Evolutionary conservation across 495 filamentous ascomycete species (phyloP).

Genomic region (Friedmanniomyces simplex): DNA sequence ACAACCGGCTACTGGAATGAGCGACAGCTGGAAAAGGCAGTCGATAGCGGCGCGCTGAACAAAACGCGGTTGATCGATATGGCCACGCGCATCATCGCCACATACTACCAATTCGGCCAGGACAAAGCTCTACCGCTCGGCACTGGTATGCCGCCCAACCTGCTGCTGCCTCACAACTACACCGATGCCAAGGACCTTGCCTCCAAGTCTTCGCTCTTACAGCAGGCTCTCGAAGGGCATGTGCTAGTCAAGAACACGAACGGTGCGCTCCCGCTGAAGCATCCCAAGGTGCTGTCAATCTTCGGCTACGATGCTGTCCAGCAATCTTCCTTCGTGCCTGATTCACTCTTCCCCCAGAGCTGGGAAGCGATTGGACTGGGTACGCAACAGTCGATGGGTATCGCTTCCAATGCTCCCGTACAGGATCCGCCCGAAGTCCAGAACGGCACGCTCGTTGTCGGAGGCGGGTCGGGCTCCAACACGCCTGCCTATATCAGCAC

Average conservation of each 20-base stretch:
- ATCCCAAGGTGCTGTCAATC: constrained; percentile 46
- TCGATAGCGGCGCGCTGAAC: constrained; percentile 64
- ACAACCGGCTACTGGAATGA: constrained; percentile 61
- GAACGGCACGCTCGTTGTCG: constrained; percentile 20
- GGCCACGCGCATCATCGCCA: constrained; percentile 64
- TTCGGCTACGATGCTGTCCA: constrained; percentile 57
- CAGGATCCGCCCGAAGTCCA: neutral
- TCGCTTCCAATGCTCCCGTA: constrained; percentile 7
- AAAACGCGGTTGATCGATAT: constrained; percentile 66
- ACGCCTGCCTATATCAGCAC: constrained; percentile 18
- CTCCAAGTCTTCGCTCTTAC: constrained; percentile 36
- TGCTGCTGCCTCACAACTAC: constrained; percentile 27
- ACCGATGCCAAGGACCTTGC: constrained; percentile 12
- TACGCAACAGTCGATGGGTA: neutral
- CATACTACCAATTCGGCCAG: constrained; percentile 60
- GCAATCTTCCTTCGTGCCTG: neutral
- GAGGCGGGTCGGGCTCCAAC: constrained; percentile 20
- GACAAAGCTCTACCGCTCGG: constrained; percentile 34
- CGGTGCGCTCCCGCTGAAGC: constrained; percentile 50
- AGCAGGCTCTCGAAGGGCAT: constrained; percentile 48
- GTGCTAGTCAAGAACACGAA: constrained; percentile 65
- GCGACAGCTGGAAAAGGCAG: constrained; percentile 51
- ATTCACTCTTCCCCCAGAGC: constrained; percentile 2
- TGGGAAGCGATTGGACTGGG: constrained; percentile 9
- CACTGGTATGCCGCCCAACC: constrained; percentile 47